A percentile compares a stretch with the other conserved stretches of the same genome.
Conservation (phyloP, 1,284 basidiomycete species). For the Ceratobasidium sp. region DNA sequence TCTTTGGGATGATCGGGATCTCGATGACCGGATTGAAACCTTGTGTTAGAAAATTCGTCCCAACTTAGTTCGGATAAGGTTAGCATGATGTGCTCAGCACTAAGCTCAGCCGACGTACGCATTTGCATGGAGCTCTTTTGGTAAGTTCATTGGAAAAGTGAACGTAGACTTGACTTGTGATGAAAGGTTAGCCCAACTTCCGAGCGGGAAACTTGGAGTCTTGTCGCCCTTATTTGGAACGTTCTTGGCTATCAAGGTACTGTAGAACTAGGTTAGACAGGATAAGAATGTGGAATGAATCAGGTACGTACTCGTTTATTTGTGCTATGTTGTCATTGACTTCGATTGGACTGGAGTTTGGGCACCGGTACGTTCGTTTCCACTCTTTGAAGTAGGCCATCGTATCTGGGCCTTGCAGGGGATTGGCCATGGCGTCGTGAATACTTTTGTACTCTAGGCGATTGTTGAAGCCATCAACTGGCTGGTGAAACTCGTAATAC, state of each 20-base stretch:
- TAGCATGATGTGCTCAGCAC: too few relatives aligned
- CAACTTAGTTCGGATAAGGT: slow-evolving; percentile 18
- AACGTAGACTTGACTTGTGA: slow-evolving; percentile 33
- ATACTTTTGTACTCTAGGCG: slow-evolving; percentile 17
- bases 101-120: not conserved
- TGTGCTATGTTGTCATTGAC: slow-evolving; percentile 16
- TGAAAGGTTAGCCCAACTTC: slow-evolving; percentile 29
- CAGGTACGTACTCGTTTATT: slow-evolving; percentile 9
- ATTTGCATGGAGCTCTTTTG: slow-evolving; percentile 2
- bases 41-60: slow-evolving; percentile 46
- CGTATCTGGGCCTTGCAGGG: not conserved
- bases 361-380: slow-evolving; percentile 45
- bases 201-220: not conserved
- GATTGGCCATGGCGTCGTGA: not conserved
- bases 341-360: not conserved
- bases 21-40: slow-evolving; percentile 27
- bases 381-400: slow-evolving; percentile 33
- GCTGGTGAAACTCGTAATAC: slow-evolving; percentile 21
- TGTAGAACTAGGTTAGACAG: too few relatives aligned
- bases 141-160: slow-evolving; percentile 10
- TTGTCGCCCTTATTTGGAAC: too few relatives aligned
- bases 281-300: too few relatives aligned
- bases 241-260: too few relatives aligned
- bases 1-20: not conserved
- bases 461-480: slow-evolving; percentile 1